Evolutionary conservation across 2,329 filamentous ascomycete genomes (phyloP), one percentile per base, ranked within the genome.

Genomic region (Calycina herbarum): DNA sequence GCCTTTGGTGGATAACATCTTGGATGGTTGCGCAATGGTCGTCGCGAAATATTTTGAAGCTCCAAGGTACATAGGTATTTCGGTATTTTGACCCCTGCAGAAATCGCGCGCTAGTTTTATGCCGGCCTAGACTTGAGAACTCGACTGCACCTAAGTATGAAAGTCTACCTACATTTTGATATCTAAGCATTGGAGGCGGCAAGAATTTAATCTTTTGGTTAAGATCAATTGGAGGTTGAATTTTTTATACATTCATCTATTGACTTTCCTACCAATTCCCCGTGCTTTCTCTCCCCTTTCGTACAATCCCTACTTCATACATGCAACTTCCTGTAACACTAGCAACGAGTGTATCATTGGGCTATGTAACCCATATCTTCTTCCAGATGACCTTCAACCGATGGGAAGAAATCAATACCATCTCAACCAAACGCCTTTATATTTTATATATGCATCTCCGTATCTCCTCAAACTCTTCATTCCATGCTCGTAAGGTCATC

Each of bases 401-500:
- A 45, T 20, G 7, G 42, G 17, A 38, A n/a, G 42, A 48, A 20
- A 20, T 13, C n/a, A 48, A 48, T 48, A 3, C 10, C 45, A 24
- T 51, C 45, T 51, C 45, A 27, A 31, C 38, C 29, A 51, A 72
- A 72, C 72, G 69, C 74, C 72, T n/a, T 58, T 66, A 10, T 29
- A 38, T 71, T 66, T 13, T 29, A 24, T 71, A 68, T 70, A 59
- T 69, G 58, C 57, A 67, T 38, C 64, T 62, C 63, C 5, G 31
- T 20, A 27, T 62, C 24, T 24, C 35, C 17, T 38, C 20, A 13
- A 29, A 33, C 54, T 62, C 31, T 59, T 72, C 74, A 78, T 71
- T 77, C 74, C 70, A 72, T 58, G 56, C 80, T 79, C 91, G 80
- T 94, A 90, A 78, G 93, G 74, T 76, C 94, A 73, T 71, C 85